Base-by-base conservation (phyloP, 768 basidiomycete species). In the Termitomyces heimii region DNA sequence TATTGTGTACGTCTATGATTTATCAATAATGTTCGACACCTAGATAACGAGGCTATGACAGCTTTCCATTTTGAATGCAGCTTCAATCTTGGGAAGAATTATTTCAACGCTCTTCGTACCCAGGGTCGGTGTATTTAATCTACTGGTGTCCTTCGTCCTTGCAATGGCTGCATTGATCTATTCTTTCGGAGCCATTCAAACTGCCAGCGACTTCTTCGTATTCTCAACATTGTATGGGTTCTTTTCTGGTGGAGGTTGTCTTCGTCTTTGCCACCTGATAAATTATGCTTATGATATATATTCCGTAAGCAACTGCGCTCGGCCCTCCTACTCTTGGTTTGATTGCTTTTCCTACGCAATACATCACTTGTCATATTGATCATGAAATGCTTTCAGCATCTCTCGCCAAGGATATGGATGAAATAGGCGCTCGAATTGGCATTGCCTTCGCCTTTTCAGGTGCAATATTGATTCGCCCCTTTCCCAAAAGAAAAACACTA, bases 1-100 rank as follows among this genome's bases (percentile, higher is more conserved):
- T 82, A 83, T 60, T 71, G 75, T 12, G 81, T 81, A 49, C 29
- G 74, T 62, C 54, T 47, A 16, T 26, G 45, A 20, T 12, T 34
- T 22, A 18, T 34, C 16, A 14, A 13, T n/a, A 5, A 7, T 26
- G n/a, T 5, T 13, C 9, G 42, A n/a, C 13, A n/a, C 34, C 1
- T 4, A 18, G 13, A 28, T 54, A 9, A 54, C 16, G 31, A 22
- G 32, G 12, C 43, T 5, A 31, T 42, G 44, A 12, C 13, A 54
- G 53, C 12, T 54, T 22, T 54, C 53, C 22, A 6, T 54, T 43
- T 13, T 54, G 43, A 54, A 54, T 26, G 43, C 32, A 4, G 32
- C 53, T 22, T 54, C 53, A 5, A 45, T 54, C 22, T n/a, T 35
- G 22, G 53, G 53, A 24, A 20, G 53, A 9, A 16, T 54, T 2